A percentile compares a stretch with the other conserved stretches of the same genome.
Conservation (phyloP, 176 grass and related monocot species). For the Chloris gayana region DNA sequence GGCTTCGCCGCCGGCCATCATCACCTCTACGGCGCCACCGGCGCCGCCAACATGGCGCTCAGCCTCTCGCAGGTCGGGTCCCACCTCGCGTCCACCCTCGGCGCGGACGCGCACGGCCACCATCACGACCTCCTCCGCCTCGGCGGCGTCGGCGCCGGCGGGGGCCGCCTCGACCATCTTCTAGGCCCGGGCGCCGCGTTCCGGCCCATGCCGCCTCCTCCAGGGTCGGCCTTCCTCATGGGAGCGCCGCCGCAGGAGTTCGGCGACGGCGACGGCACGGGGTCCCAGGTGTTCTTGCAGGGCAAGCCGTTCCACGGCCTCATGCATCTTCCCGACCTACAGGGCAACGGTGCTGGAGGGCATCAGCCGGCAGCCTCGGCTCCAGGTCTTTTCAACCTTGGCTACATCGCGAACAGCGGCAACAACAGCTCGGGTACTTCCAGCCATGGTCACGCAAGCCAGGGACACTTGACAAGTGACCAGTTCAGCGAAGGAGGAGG, state of each 20-base stretch:
- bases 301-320: conserved; percentile 85
- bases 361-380: conserved; percentile 16
- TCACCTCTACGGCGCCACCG: conserved; percentile 60
- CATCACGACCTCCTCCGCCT: conserved; percentile 54
- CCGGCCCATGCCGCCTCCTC: conserved; percentile 47
- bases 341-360: conserved; percentile 54
- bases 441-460: conserved; percentile 63
- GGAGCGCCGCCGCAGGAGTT: conserved; percentile 51
- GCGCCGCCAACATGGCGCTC: conserved; percentile 62
- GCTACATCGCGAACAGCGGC: conserved; percentile 58
- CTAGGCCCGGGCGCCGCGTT: conserved; percentile 59
- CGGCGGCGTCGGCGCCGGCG: conserved; percentile 17
- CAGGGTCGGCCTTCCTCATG: conserved; percentile 40
- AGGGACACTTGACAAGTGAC: conserved; percentile 41
- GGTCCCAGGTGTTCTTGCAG: conserved; percentile 57
- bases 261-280: conserved; percentile 33
- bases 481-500: conserved; percentile 54
- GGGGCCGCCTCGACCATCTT: conserved; percentile 59
- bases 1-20: conserved; percentile 45
- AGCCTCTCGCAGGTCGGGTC: conserved; percentile 73
- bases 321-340: conserved; percentile 83
- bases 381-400: conserved; percentile 69
- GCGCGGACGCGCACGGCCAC: conserved; percentile 40
- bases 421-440: conserved; percentile 53
- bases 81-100: conserved; percentile 53